A percentile compares a stretch with the other conserved stretches of the same genome.
Conservation (phyloP, 2,329 filamentous ascomycete species). For the Bipolaris oryzae region DNA sequence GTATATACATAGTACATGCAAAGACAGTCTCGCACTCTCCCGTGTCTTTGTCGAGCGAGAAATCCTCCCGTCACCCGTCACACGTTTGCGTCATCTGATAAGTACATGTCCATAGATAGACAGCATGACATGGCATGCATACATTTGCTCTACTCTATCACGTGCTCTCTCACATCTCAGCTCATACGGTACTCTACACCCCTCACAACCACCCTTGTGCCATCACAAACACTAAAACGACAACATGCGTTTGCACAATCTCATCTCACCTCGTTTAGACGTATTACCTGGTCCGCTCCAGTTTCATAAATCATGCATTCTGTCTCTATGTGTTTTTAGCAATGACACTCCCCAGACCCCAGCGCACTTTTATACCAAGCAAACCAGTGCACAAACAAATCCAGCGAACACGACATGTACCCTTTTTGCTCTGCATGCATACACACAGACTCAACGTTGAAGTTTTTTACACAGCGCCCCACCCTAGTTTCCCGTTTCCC, state of each 20-base stretch:
- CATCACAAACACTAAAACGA: neutral
- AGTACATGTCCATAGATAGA: neutral
- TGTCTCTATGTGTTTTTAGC: neutral
- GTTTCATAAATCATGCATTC: neutral
- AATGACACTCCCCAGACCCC: neutral
- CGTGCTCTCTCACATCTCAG: neutral
- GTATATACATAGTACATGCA: neutral
- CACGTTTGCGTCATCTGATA: neutral
- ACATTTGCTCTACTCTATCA: neutral
- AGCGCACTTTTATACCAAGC: neutral
- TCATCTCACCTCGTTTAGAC: neutral
- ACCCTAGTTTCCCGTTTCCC: too few relatives aligned
- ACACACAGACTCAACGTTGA: too few relatives aligned
- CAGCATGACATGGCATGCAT: neutral
- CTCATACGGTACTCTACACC: neutral
- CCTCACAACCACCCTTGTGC: neutral
- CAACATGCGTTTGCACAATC: neutral
- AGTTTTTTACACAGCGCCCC: too few relatives aligned
- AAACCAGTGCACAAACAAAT: neutral
- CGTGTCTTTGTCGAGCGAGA: neutral
- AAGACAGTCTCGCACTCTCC: neutral
- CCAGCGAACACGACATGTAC: neutral
- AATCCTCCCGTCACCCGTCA: neutral
- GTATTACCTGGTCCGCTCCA: neutral
- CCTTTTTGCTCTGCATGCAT: neutral